phyloP scores from a whole-genome alignment of 2,329 filamentous ascomycete species.

The Fusarium camptoceras region DNA sequence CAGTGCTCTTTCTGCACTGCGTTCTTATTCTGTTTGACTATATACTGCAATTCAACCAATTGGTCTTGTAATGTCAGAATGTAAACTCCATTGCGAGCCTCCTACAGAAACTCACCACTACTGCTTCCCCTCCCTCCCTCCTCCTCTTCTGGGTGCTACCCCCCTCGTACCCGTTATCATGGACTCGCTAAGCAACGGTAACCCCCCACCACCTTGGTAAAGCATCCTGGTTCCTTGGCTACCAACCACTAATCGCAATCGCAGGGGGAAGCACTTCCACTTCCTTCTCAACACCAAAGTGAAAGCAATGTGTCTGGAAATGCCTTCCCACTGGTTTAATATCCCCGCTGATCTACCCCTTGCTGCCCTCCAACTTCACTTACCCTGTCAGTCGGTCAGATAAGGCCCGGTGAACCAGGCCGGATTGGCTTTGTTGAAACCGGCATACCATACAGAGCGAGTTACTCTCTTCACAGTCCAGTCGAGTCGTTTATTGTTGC shows the following conservation, averaged over 20 bases:
- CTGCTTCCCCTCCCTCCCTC: neutral
- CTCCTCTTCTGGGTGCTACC: neutral
- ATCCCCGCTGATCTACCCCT: slow-evolving; percentile 45
- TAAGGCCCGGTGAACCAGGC: slow-evolving; percentile 38
- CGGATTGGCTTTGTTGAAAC: slow-evolving; percentile 12
- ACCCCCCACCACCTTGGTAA: slow-evolving; percentile 22
- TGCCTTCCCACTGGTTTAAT: slow-evolving; percentile 38
- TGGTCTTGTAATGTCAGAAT: slow-evolving; percentile 22
- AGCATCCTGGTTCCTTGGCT: slow-evolving; percentile 20
- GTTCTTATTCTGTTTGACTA: slow-evolving; percentile 1
- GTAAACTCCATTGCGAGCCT: slow-evolving; percentile 28
- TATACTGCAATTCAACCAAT: slow-evolving; percentile 1
- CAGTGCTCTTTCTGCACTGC: neutral
- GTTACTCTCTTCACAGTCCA: neutral
- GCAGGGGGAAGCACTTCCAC: slow-evolving; percentile 1
- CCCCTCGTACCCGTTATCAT: slow-evolving; percentile 32
- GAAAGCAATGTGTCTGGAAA: slow-evolving; percentile 23
- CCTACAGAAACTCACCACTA: slow-evolving; percentile 20
- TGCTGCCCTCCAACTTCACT: neutral
- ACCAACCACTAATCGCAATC: slow-evolving; percentile 18
- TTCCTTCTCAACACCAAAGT: slow-evolving; percentile 23
- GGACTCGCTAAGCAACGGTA: slow-evolving; percentile 28
- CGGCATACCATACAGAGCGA: slow-evolving; percentile 3
- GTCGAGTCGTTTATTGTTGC: neutral
- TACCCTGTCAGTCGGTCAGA: slow-evolving; percentile 43